These are phyloP conservation scores for Tephrocybe sp. DNA, from an alignment of 768 basidiomycete species.

Conservation along the genomic window DNA sequence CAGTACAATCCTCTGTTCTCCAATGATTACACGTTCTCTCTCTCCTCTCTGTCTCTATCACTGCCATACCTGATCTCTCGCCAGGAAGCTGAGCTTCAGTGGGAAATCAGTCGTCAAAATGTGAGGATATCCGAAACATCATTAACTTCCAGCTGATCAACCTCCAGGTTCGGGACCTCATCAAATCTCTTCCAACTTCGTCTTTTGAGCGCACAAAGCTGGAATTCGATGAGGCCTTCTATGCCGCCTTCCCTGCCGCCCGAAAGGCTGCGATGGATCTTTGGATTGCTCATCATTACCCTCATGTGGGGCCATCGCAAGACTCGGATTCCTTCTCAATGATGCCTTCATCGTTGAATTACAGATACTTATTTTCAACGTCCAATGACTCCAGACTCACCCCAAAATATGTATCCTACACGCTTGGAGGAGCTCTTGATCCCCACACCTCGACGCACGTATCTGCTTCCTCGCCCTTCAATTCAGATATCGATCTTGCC, in stretches of 20 bases:
- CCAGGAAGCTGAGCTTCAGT: slow-evolving; percentile 12
- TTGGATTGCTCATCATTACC: slow-evolving; percentile 11
- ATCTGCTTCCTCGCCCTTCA: too few species aligned
- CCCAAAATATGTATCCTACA: too few species aligned
- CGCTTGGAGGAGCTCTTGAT: too few species aligned
- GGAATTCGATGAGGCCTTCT: slow-evolving; percentile 18
- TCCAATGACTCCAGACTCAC: too few species aligned
- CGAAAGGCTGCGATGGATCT: slow-evolving; percentile 14
- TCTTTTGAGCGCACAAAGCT: slow-evolving; percentile 18
- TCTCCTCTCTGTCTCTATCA: neutral
- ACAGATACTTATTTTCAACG: neutral
- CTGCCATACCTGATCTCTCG: slow-evolving; percentile 5
- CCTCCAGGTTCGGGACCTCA: slow-evolving; percentile 3
- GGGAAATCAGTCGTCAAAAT: slow-evolving; percentile 12
- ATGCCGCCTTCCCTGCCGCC: slow-evolving; percentile 19
- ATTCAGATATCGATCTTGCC: too few species aligned
- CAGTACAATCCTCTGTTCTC: neutral
- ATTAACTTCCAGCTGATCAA: neutral
- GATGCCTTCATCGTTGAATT: neutral
- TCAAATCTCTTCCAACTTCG: slow-evolving; percentile 2
- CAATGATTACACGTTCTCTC: neutral
- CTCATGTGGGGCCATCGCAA: neutral
- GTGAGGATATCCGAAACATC: neutral
- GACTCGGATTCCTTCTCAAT: neutral
- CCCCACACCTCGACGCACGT: too few species aligned